These are phyloP conservation scores for Aspergillus bombycis DNA, from an alignment of 2,329 filamentous ascomycete species.

Conservation along the genomic window DNA sequence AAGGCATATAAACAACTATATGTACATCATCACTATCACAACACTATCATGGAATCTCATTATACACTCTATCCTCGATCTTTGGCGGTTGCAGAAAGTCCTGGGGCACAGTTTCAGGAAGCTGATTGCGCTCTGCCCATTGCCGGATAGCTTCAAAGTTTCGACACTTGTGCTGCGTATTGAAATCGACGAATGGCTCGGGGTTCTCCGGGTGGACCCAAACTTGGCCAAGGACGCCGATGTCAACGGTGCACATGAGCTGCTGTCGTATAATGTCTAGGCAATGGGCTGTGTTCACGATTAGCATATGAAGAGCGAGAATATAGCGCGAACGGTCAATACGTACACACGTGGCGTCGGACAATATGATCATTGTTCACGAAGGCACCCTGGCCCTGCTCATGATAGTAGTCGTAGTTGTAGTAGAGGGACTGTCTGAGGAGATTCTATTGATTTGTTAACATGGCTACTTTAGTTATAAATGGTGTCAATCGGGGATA, in stretches of 20 bases:
- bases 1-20: conserved; percentile 2
- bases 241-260: conserved; percentile 65
- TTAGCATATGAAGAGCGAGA: not conserved
- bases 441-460: conserved; percentile 51
- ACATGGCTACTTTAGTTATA: not conserved
- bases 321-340: not conserved
- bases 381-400: conserved; percentile 56
- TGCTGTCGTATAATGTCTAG: conserved; percentile 65
- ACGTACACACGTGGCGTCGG: conserved; percentile 61
- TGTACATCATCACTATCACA: not conserved
- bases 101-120: conserved; percentile 46
- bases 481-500: too few relatives aligned
- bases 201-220: conserved; percentile 56
- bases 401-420: conserved; percentile 63
- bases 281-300: conserved; percentile 54
- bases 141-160: conserved; percentile 57
- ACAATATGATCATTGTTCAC: conserved; percentile 59
- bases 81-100: conserved; percentile 48
- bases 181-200: conserved; percentile 63
- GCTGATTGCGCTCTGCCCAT: conserved; percentile 60
- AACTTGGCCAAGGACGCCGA: conserved; percentile 63
- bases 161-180: conserved; percentile 62
- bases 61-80: conserved; percentile 24
- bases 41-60: conserved; percentile 25
- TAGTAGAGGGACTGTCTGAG: conserved; percentile 61